Base-by-base conservation (phyloP, 2,329 filamentous ascomycete genomes). In the Xylaria sp. region DNA sequence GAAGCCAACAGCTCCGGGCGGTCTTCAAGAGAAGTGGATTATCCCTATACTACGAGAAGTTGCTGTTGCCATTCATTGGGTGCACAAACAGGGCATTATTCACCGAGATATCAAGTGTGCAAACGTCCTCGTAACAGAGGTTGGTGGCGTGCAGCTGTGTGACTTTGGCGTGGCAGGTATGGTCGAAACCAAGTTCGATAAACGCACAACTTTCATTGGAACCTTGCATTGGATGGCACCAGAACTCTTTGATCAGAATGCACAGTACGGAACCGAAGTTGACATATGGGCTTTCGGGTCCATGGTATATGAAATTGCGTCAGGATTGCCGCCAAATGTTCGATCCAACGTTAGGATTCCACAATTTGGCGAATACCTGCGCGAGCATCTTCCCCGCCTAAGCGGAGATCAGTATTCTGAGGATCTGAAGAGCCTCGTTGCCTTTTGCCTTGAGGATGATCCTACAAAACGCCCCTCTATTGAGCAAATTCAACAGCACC, bases 151-250 rank as follows among this genome's bases (percentile, higher is more conserved):
- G 8, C 93, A 96, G 78, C 86, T 96, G 41, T 94, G 92, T 77
- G 93, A 96, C 78, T 96, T 96, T 79, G 93, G 93, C 72, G 92
- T 96, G 57, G 92, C 93, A 36, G 92, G 91, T 54, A 88, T 93
- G 56, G 88, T 94, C 66, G 92, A 94, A 77, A 91, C 86, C 51
- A 91, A 92, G 73, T 86, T 90, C 64, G 90, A 92, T 75, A 96
- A 96, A 80, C 85, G 92, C 62, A 91, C 91, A 3, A 95, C 93
- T 0, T 91, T 95, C 58, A 92, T 95, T 65, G 93, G 93, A 25
- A 96, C 93, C 0, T 91, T 91, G 2, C 90, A 94, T 79, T 96
- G 92, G 91, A 94, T 96, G 92, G 92, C 93, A 0, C 92, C 91
- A 0, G 93, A 96, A 75, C 84, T 95, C 13, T 90, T 92, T 73